phyloP scores from a whole-genome alignment of 306 rosid species.

The Fragaria nilgerrensis region DNA sequence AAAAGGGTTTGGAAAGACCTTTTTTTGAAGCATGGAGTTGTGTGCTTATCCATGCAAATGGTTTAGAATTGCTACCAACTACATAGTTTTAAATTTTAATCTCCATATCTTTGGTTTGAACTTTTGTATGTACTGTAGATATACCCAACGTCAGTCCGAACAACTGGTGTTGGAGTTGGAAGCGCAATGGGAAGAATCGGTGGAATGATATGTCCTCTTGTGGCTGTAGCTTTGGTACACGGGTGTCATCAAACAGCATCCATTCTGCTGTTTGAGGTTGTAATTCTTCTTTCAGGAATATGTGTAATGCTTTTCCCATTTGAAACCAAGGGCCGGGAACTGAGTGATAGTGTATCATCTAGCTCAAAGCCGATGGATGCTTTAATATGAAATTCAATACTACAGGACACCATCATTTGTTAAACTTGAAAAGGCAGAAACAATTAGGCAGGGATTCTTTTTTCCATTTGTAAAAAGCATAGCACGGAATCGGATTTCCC shows the following conservation, averaged over 20 bases:
- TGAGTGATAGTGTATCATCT: constrained; percentile 49
- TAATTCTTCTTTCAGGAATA: constrained; percentile 71
- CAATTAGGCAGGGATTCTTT: not conserved
- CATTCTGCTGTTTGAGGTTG: constrained; percentile 67
- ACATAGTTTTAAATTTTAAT: not conserved
- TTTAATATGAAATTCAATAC: constrained; percentile 6
- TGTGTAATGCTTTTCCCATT: constrained; percentile 72
- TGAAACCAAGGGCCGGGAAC: constrained; percentile 83
- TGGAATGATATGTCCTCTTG: constrained; percentile 87
- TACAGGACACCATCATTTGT: not conserved
- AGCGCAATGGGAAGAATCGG: constrained; percentile 89
- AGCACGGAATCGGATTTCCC: not conserved
- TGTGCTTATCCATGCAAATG: not conserved
- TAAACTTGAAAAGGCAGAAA: constrained; percentile 2
- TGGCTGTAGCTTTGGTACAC: constrained; percentile 80
- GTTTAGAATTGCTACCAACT: not conserved
- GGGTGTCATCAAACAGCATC: constrained; percentile 83
- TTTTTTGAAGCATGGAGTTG: not conserved
- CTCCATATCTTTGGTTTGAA: constrained; percentile 12
- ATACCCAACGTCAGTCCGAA: constrained; percentile 85
- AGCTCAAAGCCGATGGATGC: constrained; percentile 8
- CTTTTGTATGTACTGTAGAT: constrained; percentile 50
- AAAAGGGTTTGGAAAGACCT: not conserved
- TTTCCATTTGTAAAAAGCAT: not conserved
- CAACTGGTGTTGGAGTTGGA: constrained; percentile 93